A percentile compares a stretch with the other conserved stretches of the same genome.
phyloP scores from a whole-genome alignment of 257 asterid species.

The Salvia splendens region DNA sequence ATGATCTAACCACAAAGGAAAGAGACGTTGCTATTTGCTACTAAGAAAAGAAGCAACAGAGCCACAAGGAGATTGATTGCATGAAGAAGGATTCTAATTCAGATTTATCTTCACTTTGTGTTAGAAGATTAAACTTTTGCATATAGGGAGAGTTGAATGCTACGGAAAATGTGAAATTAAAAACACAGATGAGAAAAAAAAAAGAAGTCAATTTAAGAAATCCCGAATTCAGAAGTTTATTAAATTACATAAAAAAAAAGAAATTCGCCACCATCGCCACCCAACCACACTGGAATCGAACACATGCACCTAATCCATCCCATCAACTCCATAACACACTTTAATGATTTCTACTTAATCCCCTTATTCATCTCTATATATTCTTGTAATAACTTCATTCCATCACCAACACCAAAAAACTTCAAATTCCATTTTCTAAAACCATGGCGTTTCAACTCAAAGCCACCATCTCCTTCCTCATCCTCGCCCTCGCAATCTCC shows the following conservation, averaged over 20 bases:
- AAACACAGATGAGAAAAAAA: too few species aligned
- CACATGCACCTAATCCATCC: conserved; percentile 60
- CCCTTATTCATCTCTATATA: conserved; percentile 27
- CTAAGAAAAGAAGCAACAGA: neutral
- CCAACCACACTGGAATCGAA: conserved; percentile 26
- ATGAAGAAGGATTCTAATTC: neutral
- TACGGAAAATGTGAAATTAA: too few species aligned
- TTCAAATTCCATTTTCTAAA: neutral
- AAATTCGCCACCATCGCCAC: conserved; percentile 28
- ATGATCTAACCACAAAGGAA: conserved; percentile 27
- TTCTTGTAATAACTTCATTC: conserved; percentile 13
- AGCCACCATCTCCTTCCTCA: conserved; percentile 30
- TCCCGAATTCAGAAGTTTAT: too few species aligned
- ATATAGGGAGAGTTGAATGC: too few species aligned
- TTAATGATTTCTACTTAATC: conserved; percentile 18
- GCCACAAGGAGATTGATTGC: neutral
- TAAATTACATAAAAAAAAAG: too few species aligned
- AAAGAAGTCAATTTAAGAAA: too few species aligned
- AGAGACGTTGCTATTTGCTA: neutral
- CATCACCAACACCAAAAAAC: conserved; percentile 9
- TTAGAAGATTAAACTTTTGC: too few species aligned
- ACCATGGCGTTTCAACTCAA: conserved; percentile 37
- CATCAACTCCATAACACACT: conserved; percentile 53
- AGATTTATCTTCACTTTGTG: too few species aligned
- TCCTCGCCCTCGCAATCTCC: conserved; percentile 34